phyloP scores from a whole-genome alignment of 805 yeast species.

The Myxozyma udenii region DNA sequence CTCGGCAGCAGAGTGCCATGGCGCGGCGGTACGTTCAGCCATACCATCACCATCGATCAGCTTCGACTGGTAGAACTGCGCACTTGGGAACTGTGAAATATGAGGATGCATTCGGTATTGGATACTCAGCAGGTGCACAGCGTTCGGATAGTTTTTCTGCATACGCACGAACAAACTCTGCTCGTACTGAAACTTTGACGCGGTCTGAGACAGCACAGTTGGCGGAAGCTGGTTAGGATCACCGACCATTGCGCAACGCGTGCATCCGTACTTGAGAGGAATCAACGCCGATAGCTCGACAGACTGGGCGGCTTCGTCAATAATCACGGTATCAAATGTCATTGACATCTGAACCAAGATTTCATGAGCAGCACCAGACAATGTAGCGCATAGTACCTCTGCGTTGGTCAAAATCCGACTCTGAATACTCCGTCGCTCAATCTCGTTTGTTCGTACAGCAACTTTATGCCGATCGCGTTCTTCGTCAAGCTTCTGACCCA shows the following conservation, averaged over 20 bases:
- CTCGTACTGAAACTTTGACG: constrained; percentile 75
- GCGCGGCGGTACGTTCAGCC: constrained; percentile 54
- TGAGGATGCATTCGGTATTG: constrained; percentile 98
- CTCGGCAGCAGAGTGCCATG: constrained; percentile 62
- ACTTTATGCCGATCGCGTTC: constrained; percentile 71
- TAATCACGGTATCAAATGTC: constrained; percentile 82
- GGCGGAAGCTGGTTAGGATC: constrained; percentile 98
- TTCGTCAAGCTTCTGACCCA: constrained; percentile 72
- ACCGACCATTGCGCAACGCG: constrained; percentile 92
- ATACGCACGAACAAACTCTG: constrained; percentile 92
- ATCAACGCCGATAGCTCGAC: constrained; percentile 88
- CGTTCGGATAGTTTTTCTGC: constrained; percentile 60
- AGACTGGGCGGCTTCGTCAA: constrained; percentile 98
- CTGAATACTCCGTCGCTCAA: constrained; percentile 72
- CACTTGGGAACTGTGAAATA: constrained; percentile 82
- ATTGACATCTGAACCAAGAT: constrained; percentile 70
- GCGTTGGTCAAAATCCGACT: constrained; percentile 68
- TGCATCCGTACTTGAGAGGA: constrained; percentile 88
- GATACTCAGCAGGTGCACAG: constrained; percentile 74
- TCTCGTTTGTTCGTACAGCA: constrained; percentile 69
- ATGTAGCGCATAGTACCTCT: constrained; percentile 83
- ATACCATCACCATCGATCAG: constrained; percentile 78
- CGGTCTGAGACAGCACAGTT: constrained; percentile 85
- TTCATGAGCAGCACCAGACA: constrained; percentile 93
- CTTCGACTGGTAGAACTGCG: constrained; percentile 70